Percentiles rank a stretch among this genome's conserved stretches.
phyloP scores from a whole-genome alignment of 2,329 filamentous ascomycete genomes.

The Incumbomyces lentus region DNA sequence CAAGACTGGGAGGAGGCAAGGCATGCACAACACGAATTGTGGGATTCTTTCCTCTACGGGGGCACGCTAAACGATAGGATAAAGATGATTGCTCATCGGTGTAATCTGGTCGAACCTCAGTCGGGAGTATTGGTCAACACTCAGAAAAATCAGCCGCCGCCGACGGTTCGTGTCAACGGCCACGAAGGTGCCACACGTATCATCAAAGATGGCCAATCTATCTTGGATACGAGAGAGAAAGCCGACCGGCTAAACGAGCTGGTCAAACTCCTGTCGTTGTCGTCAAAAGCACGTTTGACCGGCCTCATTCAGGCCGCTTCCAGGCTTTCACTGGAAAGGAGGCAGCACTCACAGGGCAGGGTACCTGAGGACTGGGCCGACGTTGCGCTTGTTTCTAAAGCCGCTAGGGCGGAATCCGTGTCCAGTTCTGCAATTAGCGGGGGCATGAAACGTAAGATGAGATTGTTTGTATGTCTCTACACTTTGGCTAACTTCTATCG shows the following conservation, averaged over 20 bases:
- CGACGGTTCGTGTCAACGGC: conserved; percentile 41
- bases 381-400: conserved; percentile 49
- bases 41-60: conserved; percentile 61
- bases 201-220: conserved; percentile 54
- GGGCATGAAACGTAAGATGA: conserved; percentile 30
- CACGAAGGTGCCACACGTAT: conserved; percentile 54
- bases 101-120: conserved; percentile 49
- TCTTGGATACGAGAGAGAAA: conserved; percentile 53
- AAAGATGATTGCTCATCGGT: conserved; percentile 47
- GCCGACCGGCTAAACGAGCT: conserved; percentile 66
- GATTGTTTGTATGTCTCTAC: conserved; percentile 8
- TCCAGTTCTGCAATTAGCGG: conserved; percentile 24
- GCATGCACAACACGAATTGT: conserved; percentile 58
- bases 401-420: conserved; percentile 25
- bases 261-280: conserved; percentile 69
- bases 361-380: conserved; percentile 67
- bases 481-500: conserved; percentile 22
- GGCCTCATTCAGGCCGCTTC: conserved; percentile 68
- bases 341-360: conserved; percentile 67
- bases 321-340: conserved; percentile 58
- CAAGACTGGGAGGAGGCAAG: conserved; percentile 53
- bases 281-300: conserved; percentile 67
- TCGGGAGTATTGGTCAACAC: conserved; percentile 44
- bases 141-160: conserved; percentile 26
- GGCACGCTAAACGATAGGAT: conserved; percentile 43